Conservation (phyloP, 352 stramenopile species). For the Poterioochromonas sp. region DNA sequence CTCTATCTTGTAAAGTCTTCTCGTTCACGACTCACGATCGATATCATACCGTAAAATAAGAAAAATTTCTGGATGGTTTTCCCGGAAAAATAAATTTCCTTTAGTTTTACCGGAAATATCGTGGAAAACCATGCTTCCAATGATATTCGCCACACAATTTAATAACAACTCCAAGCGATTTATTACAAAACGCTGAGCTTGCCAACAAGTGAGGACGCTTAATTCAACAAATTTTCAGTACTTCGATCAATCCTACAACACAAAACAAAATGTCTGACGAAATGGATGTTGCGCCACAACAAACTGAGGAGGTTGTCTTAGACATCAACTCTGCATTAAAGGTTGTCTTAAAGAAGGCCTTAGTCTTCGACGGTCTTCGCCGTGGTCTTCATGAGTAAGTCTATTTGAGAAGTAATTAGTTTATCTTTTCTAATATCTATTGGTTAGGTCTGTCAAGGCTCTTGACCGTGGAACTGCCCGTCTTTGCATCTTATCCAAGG, state of each 20-base stretch:
- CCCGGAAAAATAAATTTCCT: too few relatives aligned
- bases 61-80: too few relatives aligned
- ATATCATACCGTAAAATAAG: too few relatives aligned
- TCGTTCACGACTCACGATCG: too few relatives aligned
- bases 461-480: conserved; percentile 92
- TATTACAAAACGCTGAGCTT: neutral
- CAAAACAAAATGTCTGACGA: conserved; percentile 30
- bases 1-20: too few relatives aligned
- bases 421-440: neutral
- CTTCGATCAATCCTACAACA: too few relatives aligned
- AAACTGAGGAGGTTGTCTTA: neutral
- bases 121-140: too few relatives aligned
- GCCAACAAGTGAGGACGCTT: neutral
- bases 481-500: conserved; percentile 96
- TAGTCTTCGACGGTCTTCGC: conserved; percentile 97
- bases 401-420: neutral
- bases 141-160: too few relatives aligned
- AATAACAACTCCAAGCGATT: too few relatives aligned
- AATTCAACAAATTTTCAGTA: too few relatives aligned
- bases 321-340: conserved; percentile 38
- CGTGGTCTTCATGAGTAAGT: conserved; percentile 89
- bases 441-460: conserved; percentile 80
- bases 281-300: conserved; percentile 29
- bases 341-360: conserved; percentile 94
- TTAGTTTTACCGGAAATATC: too few relatives aligned